phyloP scores from a whole-genome alignment of 257 asterid species.

The Solanum dulcamara region DNA sequence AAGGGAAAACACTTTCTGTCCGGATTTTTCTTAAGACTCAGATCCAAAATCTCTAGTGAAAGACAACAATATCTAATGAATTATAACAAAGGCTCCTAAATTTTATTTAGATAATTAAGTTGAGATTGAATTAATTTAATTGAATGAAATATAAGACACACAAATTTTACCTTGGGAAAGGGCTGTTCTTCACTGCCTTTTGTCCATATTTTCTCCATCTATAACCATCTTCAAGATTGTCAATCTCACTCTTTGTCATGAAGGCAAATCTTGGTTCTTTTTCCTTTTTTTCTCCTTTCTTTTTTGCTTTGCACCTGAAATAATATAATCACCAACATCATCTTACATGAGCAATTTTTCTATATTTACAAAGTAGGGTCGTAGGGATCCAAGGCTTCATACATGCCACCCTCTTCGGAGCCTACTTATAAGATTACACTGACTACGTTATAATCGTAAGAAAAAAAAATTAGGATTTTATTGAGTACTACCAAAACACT shows the following conservation, averaged over 20 bases:
- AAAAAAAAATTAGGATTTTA: not conserved
- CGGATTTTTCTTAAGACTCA: not conserved
- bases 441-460: not conserved
- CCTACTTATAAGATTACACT: not conserved
- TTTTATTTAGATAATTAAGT: not conserved
- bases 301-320: constrained; percentile 34
- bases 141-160: not conserved
- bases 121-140: not conserved
- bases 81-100: not conserved
- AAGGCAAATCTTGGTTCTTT: constrained; percentile 42
- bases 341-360: not conserved
- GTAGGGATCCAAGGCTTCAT: not conserved
- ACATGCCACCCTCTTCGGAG: not conserved
- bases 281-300: constrained; percentile 39
- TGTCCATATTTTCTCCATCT: constrained; percentile 76
- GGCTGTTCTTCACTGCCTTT: constrained; percentile 59
- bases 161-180: constrained; percentile 41
- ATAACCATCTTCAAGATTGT: constrained; percentile 65
- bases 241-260: constrained; percentile 61
- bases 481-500: not conserved
- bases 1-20: not conserved
- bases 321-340: not conserved
- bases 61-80: not conserved
- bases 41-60: not conserved
- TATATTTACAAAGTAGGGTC: not conserved